A percentile compares a stretch with the other conserved stretches of the same genome.
Evolutionary conservation across 148 eudicot species (phyloP).

Genomic region (Amaranthus hypochondriacus): DNA sequence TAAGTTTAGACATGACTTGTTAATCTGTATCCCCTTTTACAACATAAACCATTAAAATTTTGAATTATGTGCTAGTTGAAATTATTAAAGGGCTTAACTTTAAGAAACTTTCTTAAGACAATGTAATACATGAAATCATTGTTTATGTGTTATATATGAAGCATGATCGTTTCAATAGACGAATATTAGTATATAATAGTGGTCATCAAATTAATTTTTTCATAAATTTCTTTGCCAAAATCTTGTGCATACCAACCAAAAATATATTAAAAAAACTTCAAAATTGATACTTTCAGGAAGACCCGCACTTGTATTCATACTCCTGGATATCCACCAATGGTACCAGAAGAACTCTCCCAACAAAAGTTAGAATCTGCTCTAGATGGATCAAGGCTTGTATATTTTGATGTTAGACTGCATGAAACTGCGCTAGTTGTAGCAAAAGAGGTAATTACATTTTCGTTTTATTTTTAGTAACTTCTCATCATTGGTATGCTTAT

Average conservation of each 20-base stretch:
- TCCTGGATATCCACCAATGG: conserved; percentile 86
- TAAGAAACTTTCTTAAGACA: too few species aligned
- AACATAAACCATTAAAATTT: too few species aligned
- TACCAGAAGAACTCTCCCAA: conserved; percentile 65
- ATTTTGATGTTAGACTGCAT: conserved; percentile 78
- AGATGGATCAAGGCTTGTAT: conserved; percentile 54
- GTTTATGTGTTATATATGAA: too few species aligned
- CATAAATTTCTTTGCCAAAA: neutral
- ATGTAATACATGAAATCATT: too few species aligned
- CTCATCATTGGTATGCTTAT: neutral
- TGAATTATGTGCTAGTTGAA: too few species aligned
- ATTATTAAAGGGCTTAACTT: too few species aligned
- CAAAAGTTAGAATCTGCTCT: conserved; percentile 57
- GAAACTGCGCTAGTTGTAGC: conserved; percentile 78
- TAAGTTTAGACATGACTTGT: conserved; percentile 31
- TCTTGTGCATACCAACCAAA: neutral
- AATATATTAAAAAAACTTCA: neutral
- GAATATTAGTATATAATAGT: too few species aligned
- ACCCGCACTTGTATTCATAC: conserved; percentile 96
- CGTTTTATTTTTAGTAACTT: conserved; percentile 6
- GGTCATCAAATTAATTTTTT: neutral
- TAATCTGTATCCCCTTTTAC: neutral
- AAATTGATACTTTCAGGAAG: conserved; percentile 50
- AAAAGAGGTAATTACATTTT: conserved; percentile 53
- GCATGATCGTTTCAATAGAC: too few species aligned